Conservation (phyloP, 2,329 filamentous ascomycete species). For the Exutisphaerella laricina region DNA sequence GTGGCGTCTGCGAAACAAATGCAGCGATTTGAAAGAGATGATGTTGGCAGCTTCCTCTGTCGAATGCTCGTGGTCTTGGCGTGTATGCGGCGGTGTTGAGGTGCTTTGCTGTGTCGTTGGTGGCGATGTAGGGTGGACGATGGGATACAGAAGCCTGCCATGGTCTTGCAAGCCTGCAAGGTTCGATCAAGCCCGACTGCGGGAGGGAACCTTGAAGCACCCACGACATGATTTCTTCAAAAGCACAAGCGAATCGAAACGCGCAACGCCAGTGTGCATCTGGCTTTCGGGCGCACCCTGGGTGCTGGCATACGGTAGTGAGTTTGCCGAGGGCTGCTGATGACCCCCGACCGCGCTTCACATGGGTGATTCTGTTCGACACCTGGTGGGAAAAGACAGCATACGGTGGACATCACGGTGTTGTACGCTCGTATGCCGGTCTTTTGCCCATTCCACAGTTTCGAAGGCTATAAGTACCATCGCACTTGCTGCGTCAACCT, state of each 20-base stretch:
- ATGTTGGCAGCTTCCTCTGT: conserved; percentile 6
- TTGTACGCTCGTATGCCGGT: too few species aligned
- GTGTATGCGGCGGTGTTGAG: not conserved
- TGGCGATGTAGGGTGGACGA: not conserved
- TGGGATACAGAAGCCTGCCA: not conserved
- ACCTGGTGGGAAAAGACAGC: too few species aligned
- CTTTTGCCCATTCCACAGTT: too few species aligned
- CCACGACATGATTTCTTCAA: not conserved
- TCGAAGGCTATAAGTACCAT: too few species aligned
- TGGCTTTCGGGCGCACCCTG: too few species aligned
- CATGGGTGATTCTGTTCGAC: too few species aligned
- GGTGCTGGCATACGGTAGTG: too few species aligned
- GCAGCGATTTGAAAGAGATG: conserved; percentile 4
- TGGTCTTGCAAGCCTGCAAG: not conserved
- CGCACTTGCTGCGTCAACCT: too few species aligned
- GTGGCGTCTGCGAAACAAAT: conserved; percentile 19
- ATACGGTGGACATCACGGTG: too few species aligned
- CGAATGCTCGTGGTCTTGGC: conserved; percentile 14
- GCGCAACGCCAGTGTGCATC: not conserved
- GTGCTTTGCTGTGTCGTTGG: not conserved
- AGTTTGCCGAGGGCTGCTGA: too few species aligned
- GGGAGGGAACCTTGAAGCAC: not conserved
- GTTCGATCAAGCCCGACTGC: not conserved
- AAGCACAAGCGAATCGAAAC: not conserved
- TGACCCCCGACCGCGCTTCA: too few species aligned